phyloP scores from a whole-genome alignment of 2,329 filamentous ascomycete genomes.

The Pleurostoma richardsiae region DNA sequence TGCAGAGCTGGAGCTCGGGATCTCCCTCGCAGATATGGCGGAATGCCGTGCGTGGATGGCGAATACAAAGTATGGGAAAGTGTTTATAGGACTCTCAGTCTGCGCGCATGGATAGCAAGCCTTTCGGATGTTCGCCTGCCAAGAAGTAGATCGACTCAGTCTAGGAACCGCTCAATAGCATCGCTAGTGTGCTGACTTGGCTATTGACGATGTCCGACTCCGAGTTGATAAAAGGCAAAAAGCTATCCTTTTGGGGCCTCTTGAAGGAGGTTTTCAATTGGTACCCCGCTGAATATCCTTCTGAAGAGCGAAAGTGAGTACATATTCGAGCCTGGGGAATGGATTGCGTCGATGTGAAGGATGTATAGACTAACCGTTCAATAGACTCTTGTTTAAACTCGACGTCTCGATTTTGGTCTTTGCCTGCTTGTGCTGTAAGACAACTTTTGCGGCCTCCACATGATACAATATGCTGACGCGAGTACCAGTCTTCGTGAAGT shows the following conservation, averaged over 20 bases:
- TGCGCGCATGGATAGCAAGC: too few species aligned
- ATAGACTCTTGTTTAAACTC: slow-evolving; percentile 24
- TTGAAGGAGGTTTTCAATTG: slow-evolving; percentile 27
- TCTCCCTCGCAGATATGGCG: too few species aligned
- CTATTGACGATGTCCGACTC: too few species aligned
- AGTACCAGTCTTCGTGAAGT: slow-evolving; percentile 24
- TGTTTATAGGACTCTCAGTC: too few species aligned
- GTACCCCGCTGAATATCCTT: slow-evolving; percentile 23
- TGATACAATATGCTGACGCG: slow-evolving; percentile 1
- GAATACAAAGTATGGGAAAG: too few species aligned
- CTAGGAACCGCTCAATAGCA: too few species aligned
- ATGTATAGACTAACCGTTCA: not conserved
- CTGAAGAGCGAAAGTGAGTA: slow-evolving; percentile 21
- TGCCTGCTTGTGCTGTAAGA: slow-evolving; percentile 25
- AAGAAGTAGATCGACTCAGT: too few species aligned
- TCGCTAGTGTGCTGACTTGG: too few species aligned
- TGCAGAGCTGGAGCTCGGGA: too few species aligned
- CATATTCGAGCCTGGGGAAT: not conserved
- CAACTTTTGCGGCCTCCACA: not conserved
- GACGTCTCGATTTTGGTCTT: slow-evolving; percentile 25
- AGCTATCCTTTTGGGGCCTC: slow-evolving; percentile 12
- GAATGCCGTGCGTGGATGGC: too few species aligned
- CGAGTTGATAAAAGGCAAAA: slow-evolving; percentile 1
- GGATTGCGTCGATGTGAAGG: too few species aligned
- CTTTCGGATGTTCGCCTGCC: too few species aligned